A percentile compares a stretch with the other conserved stretches of the same genome.
phyloP scores from a whole-genome alignment of 1,284 basidiomycete genomes.

The Lentinula novae-zelandiae region DNA sequence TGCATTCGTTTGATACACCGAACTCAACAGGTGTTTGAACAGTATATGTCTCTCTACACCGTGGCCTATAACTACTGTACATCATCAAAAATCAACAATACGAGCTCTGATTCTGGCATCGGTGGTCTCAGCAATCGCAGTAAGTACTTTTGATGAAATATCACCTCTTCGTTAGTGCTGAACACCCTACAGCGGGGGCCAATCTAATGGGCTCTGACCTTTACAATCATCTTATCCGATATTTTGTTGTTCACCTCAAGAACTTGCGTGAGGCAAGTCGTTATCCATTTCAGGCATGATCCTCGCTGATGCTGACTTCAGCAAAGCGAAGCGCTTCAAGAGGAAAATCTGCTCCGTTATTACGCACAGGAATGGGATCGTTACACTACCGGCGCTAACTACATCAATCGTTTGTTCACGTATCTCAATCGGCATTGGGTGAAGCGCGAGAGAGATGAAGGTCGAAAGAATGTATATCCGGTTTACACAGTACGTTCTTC shows the following conservation, averaged over 20 bases:
- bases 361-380: constrained; percentile 95
- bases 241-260: constrained; percentile 78
- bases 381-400: constrained; percentile 95
- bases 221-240: constrained; percentile 83
- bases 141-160: constrained; percentile 33
- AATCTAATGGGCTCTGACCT: constrained; percentile 92
- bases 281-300: neutral
- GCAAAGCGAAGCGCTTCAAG: constrained; percentile 69
- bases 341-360: constrained; percentile 86
- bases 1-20: neutral
- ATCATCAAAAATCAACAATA: constrained; percentile 72
- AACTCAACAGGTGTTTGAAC: constrained; percentile 2
- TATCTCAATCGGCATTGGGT: constrained; percentile 99
- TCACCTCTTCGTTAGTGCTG: constrained; percentile 15
- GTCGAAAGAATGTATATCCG: constrained; percentile 90
- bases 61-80: constrained; percentile 96
- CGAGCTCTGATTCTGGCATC: constrained; percentile 32
- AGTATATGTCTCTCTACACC: constrained; percentile 90
- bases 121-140: constrained; percentile 48
- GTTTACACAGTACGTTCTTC: constrained; percentile 86
- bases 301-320: constrained; percentile 22
- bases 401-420: constrained; percentile 93
- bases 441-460: constrained; percentile 97
- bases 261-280: constrained; percentile 54
- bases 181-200: constrained; percentile 62